Evolutionary conservation across 2,329 filamentous ascomycete genomes (phyloP).

Genomic region (Aspergillus brasiliensis): DNA sequence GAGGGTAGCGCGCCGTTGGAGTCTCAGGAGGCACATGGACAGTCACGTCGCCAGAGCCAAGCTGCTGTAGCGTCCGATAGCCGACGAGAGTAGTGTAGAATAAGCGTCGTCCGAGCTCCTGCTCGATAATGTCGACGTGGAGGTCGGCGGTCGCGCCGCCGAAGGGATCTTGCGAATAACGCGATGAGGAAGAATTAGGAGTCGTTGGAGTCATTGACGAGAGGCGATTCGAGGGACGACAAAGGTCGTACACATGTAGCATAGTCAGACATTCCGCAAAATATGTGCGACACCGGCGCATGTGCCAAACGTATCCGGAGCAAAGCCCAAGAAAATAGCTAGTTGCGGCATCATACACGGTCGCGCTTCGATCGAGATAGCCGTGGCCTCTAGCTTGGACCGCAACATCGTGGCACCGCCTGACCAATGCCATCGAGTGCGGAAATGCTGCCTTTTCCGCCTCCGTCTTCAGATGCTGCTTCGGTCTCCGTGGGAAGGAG

Average conservation of each 20-base stretch:
- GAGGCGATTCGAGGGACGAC: constrained; percentile 24
- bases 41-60: constrained; percentile 71
- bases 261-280: constrained; percentile 48
- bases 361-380: constrained; percentile 46
- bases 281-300: constrained; percentile 44
- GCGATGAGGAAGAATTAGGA: constrained; percentile 27
- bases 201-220: constrained; percentile 24
- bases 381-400: constrained; percentile 47
- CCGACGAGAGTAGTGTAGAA: constrained; percentile 84
- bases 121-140: constrained; percentile 41
- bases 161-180: constrained; percentile 25
- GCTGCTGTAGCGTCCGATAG: constrained; percentile 74
- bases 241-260: constrained; percentile 44
- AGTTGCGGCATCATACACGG: constrained; percentile 48
- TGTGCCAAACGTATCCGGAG: constrained; percentile 43
- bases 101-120: constrained; percentile 59
- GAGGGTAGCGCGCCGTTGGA: constrained; percentile 73
- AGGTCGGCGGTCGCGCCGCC: constrained; percentile 17
- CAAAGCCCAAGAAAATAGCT: constrained; percentile 49
- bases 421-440: constrained; percentile 47
- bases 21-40: constrained; percentile 76
- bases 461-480: constrained; percentile 42
- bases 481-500: constrained; percentile 49
- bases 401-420: constrained; percentile 46
- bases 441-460: constrained; percentile 42